A percentile compares a stretch with the other conserved stretches of the same genome.
Conservation (phyloP, 495 filamentous ascomycete genomes). For the Penicillium goetzii region DNA sequence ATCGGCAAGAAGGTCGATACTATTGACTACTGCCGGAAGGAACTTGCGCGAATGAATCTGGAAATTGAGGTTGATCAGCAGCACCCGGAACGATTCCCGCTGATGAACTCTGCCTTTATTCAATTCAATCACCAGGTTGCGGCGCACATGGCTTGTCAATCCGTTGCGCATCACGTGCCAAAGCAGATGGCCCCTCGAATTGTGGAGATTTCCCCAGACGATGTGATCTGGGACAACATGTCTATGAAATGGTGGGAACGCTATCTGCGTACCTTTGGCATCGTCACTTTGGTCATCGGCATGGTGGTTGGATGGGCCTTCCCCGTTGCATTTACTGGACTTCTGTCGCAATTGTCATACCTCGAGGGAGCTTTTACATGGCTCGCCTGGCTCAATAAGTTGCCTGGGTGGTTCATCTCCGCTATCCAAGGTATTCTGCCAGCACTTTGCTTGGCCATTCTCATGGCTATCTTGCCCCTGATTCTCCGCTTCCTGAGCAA, state of each 20-base stretch:
- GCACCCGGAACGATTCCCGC: constrained; percentile 81
- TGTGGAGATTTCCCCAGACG: constrained; percentile 89
- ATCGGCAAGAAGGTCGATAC: constrained; percentile 92
- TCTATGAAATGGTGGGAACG: constrained; percentile 93
- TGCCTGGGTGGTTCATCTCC: constrained; percentile 67
- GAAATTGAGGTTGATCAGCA: constrained; percentile 94
- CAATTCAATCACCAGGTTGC: constrained; percentile 98
- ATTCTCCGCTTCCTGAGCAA: constrained; percentile 74
- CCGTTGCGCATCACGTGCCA: constrained; percentile 87
- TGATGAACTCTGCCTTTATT: constrained; percentile 98
- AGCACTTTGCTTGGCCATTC: constrained; percentile 71
- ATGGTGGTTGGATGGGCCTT: constrained; percentile 91
- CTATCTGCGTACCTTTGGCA: constrained; percentile 71
- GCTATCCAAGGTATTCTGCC: constrained; percentile 88
- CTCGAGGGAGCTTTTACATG: constrained; percentile 66
- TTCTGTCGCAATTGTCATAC: constrained; percentile 73
- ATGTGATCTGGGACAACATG: constrained; percentile 98
- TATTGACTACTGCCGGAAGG: constrained; percentile 87
- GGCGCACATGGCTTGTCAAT: constrained; percentile 96
- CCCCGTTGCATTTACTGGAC: constrained; percentile 85
- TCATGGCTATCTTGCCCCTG: constrained; percentile 80
- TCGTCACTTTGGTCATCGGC: constrained; percentile 66
- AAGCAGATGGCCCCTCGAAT: constrained; percentile 92
- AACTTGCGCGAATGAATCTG: constrained; percentile 84
- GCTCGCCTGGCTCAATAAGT: constrained; percentile 68